A percentile compares a stretch with the other conserved stretches of the same genome.
Evolutionary conservation across 2,329 filamentous ascomycete genomes (phyloP).

Genomic region (Chaetoscypha palmicola): DNA sequence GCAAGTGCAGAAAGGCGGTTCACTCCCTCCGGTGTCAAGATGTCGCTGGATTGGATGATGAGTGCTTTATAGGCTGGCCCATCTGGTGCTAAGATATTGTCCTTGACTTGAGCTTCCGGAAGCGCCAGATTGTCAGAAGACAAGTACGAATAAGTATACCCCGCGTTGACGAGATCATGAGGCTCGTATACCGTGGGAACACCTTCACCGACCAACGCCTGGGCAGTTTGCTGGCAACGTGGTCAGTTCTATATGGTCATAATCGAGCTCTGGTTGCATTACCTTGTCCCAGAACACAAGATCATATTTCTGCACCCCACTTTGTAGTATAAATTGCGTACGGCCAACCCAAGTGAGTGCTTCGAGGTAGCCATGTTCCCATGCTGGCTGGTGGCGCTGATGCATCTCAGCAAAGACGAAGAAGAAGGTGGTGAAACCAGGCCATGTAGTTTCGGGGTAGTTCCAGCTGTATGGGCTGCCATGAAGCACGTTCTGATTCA

Average conservation of each 20-base stretch:
- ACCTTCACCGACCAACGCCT: slow-evolving; percentile 3
- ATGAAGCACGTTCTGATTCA: slow-evolving; percentile 41
- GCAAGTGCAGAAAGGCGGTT: slow-evolving; percentile 32
- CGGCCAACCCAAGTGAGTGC: slow-evolving; percentile 34
- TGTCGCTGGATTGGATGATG: slow-evolving; percentile 33
- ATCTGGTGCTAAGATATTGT: slow-evolving; percentile 34
- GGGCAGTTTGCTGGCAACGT: slow-evolving; percentile 4
- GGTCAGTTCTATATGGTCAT: background rate
- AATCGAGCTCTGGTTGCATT: background rate
- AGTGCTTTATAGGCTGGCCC: slow-evolving; percentile 38
- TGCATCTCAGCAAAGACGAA: slow-evolving; percentile 38
- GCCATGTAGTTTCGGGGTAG: slow-evolving; percentile 43
- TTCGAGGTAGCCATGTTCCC: slow-evolving; percentile 32
- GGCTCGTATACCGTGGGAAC: background rate
- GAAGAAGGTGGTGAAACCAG: slow-evolving; percentile 38
- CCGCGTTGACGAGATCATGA: slow-evolving; percentile 4
- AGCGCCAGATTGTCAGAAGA: slow-evolving; percentile 38
- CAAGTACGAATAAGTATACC: slow-evolving; percentile 34
- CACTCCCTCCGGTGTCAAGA: slow-evolving; percentile 32
- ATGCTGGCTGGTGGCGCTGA: slow-evolving; percentile 35
- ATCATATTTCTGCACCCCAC: slow-evolving; percentile 36
- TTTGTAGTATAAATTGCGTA: slow-evolving; percentile 34
- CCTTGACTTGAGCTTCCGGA: slow-evolving; percentile 32
- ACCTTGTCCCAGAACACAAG: slow-evolving; percentile 35
- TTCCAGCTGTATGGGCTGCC: slow-evolving; percentile 36